These are phyloP conservation scores for Casaregolazyma suthepensis DNA, from an alignment of 1,139 yeast species.

Conservation along the genomic window DNA sequence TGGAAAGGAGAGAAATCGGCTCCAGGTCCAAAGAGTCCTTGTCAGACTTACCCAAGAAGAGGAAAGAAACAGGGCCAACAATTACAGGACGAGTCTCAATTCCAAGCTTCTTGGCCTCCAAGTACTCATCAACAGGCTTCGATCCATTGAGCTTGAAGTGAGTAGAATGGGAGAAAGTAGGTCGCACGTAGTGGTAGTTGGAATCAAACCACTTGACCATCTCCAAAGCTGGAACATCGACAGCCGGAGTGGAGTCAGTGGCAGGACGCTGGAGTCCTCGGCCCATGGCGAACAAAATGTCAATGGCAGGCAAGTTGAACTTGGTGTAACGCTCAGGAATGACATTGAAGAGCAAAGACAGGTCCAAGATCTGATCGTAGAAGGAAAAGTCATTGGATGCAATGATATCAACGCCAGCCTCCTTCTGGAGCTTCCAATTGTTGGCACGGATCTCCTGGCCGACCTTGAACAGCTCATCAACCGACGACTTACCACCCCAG, in stretches of 20 bases:
- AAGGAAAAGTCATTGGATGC: constrained; percentile 97
- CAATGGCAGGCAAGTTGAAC: constrained; percentile 82
- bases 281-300: constrained; percentile 97
- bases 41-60: constrained; percentile 95
- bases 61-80: constrained; percentile 93
- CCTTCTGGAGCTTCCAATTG: constrained; percentile 98
- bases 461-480: constrained; percentile 80
- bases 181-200: constrained; percentile 99
- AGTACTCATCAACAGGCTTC: constrained; percentile 95
- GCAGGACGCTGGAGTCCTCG: constrained; percentile 99
- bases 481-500: constrained; percentile 92
- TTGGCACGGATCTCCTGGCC: constrained; percentile 93
- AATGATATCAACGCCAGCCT: constrained; percentile 94
- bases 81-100: constrained; percentile 95
- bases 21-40: constrained; percentile 94
- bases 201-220: constrained; percentile 99
- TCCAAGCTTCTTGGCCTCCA: constrained; percentile 96
- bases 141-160: constrained; percentile 92
- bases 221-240: constrained; percentile 98
- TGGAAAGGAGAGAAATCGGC: constrained; percentile 82
- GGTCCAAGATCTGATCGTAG: constrained; percentile 95
- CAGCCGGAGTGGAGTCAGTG: constrained; percentile 78
- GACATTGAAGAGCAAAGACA: constrained; percentile 87
- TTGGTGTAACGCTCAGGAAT: constrained; percentile 96
- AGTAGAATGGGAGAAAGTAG: constrained; percentile 94